These are phyloP conservation scores for Zygosaccharomyces rouxii DNA, from an alignment of 805 yeast genomes.

Conservation along the genomic window DNA sequence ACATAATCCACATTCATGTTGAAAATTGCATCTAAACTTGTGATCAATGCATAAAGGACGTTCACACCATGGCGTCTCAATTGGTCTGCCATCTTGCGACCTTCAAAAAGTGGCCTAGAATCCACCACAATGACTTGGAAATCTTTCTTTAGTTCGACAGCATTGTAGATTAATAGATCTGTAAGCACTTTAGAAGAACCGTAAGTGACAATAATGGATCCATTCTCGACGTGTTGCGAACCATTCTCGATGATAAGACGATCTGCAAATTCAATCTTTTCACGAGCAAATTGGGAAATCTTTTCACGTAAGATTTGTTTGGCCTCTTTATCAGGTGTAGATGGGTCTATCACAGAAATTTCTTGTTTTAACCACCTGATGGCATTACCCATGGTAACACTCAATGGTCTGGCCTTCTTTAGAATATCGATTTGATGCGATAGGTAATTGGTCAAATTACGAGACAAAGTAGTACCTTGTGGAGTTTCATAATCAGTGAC, in stretches of 20 bases:
- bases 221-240: slow-evolving; percentile 66
- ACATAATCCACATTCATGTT: slow-evolving; percentile 81
- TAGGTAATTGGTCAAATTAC: slow-evolving; percentile 83
- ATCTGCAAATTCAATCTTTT: slow-evolving; percentile 79
- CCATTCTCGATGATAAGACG: slow-evolving; percentile 79
- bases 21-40: slow-evolving; percentile 72
- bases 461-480: slow-evolving; percentile 72
- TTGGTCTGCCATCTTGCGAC: slow-evolving; percentile 66
- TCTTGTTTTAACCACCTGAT: slow-evolving; percentile 96
- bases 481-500: slow-evolving; percentile 82
- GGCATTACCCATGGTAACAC: slow-evolving; percentile 95
- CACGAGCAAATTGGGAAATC: slow-evolving; percentile 78
- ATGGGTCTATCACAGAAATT: slow-evolving; percentile 76
- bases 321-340: slow-evolving; percentile 53
- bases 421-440: slow-evolving; percentile 90
- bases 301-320: slow-evolving; percentile 56
- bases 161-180: slow-evolving; percentile 67
- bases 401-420: slow-evolving; percentile 84
- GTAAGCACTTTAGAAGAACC: slow-evolving; percentile 84
- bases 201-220: slow-evolving; percentile 77
- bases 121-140: slow-evolving; percentile 86
- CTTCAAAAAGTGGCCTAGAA: slow-evolving; percentile 92
- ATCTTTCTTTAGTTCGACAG: slow-evolving; percentile 53
- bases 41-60: slow-evolving; percentile 70
- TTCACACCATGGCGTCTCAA: slow-evolving; percentile 62